phyloP scores from a whole-genome alignment of 768 basidiomycete species.

The Pleurotus ostreatus region DNA sequence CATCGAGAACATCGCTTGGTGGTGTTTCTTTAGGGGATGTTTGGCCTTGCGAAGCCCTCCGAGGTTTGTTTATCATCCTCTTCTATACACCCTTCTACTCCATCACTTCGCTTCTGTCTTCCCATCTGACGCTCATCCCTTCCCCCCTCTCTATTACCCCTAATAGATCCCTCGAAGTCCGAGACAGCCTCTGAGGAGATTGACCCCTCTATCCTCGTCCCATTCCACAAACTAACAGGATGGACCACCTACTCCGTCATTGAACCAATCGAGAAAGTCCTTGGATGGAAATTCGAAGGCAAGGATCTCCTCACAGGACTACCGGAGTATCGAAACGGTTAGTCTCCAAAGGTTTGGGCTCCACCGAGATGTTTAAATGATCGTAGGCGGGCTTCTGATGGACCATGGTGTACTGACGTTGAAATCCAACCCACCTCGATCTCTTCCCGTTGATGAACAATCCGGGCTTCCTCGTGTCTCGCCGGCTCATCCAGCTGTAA shows the following conservation, averaged over 20 bases:
- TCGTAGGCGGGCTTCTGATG: slow-evolving; percentile 81
- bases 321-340: slow-evolving; percentile 94
- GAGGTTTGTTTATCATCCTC: background rate
- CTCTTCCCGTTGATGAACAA: slow-evolving; percentile 45
- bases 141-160: background rate
- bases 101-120: background rate
- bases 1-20: slow-evolving; percentile 60
- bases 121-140: background rate
- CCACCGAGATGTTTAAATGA: background rate
- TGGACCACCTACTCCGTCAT: slow-evolving; percentile 92
- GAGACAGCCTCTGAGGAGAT: slow-evolving; percentile 5
- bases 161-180: slow-evolving; percentile 9
- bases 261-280: slow-evolving; percentile 72
- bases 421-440: slow-evolving; percentile 33
- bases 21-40: slow-evolving; percentile 84
- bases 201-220: slow-evolving; percentile 73
- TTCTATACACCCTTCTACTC: background rate
- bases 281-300: slow-evolving; percentile 81
- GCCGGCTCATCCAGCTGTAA: slow-evolving; percentile 83
- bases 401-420: slow-evolving; percentile 80
- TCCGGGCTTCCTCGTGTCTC: slow-evolving; percentile 59
- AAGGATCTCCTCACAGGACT: slow-evolving; percentile 85
- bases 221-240: slow-evolving; percentile 94
- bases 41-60: slow-evolving; percentile 75
- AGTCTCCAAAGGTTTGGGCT: slow-evolving; percentile 4